A percentile compares a stretch with the other conserved stretches of the same genome.
phyloP scores from a whole-genome alignment of 768 basidiomycete species.

The Lactarius sanguifluus region DNA sequence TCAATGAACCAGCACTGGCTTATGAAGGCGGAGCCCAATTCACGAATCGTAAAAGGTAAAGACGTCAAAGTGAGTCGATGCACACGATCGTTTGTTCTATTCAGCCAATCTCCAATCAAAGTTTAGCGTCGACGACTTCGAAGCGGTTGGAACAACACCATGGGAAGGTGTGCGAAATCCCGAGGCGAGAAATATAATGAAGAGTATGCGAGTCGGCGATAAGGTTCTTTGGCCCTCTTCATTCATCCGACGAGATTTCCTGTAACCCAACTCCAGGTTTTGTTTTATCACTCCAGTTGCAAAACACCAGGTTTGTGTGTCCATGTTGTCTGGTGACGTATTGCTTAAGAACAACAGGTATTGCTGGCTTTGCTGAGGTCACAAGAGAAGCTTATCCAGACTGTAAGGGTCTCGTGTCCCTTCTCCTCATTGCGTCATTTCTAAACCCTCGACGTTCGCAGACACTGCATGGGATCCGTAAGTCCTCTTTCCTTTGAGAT shows the following conservation, averaged over 20 bases:
- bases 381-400: conserved; percentile 88
- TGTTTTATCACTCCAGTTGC: conserved; percentile 89
- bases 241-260: not conserved
- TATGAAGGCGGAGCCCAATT: conserved; percentile 84
- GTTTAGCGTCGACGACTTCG: conserved; percentile 90
- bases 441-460: conserved; percentile 35
- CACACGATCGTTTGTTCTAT: conserved; percentile 2
- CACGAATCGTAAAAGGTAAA: conserved; percentile 80
- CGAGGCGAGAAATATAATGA: conserved; percentile 82
- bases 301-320: conserved; percentile 64
- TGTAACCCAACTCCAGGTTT: conserved; percentile 45
- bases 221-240: conserved; percentile 46
- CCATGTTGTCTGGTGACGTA: not conserved
- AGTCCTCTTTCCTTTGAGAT: conserved; percentile 34
- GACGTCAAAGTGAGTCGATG: conserved; percentile 66
- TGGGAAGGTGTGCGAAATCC: conserved; percentile 91
- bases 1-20: conserved; percentile 53
- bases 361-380: conserved; percentile 83
- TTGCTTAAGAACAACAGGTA: conserved; percentile 45
- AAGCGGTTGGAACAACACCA: conserved; percentile 61
- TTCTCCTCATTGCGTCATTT: conserved; percentile 6
- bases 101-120: conserved; percentile 1
- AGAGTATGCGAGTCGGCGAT: conserved; percentile 73
- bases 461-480: conserved; percentile 91
- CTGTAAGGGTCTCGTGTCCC: conserved; percentile 49